Conservation (phyloP, 2,329 filamentous ascomycete species). For the Botrytis squamosa region DNA sequence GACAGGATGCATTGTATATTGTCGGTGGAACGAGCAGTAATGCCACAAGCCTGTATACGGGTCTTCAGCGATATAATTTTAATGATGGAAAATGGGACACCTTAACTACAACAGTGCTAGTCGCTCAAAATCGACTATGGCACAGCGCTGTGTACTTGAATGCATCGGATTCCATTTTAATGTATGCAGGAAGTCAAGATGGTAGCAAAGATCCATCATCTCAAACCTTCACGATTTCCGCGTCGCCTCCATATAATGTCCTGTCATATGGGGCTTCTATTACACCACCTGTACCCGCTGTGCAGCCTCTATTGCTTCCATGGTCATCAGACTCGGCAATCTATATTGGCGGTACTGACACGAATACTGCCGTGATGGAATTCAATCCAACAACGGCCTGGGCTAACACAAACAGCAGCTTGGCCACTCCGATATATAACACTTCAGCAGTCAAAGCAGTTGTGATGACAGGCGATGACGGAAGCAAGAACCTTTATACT, state of each 20-base stretch:
- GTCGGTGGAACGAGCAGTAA: constrained; percentile 68
- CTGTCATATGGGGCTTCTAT: constrained; percentile 58
- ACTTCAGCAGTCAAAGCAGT: constrained; percentile 60
- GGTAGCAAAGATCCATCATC: constrained; percentile 58
- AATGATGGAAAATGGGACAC: constrained; percentile 57
- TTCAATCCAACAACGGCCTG: constrained; percentile 66
- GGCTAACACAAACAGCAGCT: constrained; percentile 62
- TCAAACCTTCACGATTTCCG: constrained; percentile 72
- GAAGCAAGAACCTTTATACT: constrained; percentile 73
- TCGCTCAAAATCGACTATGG: constrained; percentile 60
- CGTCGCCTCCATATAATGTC: constrained; percentile 63
- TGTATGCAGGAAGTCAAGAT: constrained; percentile 75
- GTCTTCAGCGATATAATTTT: constrained; percentile 70
- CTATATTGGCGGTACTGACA: constrained; percentile 69
- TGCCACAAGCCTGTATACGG: constrained; percentile 56
- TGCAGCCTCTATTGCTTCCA: constrained; percentile 68
- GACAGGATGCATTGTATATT: constrained; percentile 64
- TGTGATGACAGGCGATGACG: constrained; percentile 70
- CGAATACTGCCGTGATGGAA: constrained; percentile 68
- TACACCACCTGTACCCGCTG: constrained; percentile 54
- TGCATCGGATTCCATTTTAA: constrained; percentile 66
- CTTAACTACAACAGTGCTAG: constrained; percentile 44
- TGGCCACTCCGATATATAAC: constrained; percentile 60
- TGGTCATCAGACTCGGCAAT: constrained; percentile 72
- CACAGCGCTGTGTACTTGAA: constrained; percentile 77